phyloP scores from a whole-genome alignment of 805 yeast species.

The Hanseniaspora taiwanica region DNA sequence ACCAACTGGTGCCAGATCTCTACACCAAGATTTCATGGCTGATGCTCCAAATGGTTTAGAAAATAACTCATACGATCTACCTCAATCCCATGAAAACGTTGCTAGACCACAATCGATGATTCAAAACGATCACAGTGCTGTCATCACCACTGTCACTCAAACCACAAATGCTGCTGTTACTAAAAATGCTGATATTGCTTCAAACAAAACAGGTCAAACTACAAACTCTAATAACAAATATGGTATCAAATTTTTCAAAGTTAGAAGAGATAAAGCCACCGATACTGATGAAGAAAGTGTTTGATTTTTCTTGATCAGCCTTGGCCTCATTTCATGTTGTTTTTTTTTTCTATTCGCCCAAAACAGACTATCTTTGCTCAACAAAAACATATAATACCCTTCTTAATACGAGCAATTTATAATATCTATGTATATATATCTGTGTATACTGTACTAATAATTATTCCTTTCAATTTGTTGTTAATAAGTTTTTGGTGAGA shows the following conservation, averaged over 20 bases:
- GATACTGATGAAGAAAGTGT: conserved; percentile 30
- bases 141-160: not conserved
- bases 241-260: conserved; percentile 68
- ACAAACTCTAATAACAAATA: conserved; percentile 16
- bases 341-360: not conserved
- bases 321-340: not conserved
- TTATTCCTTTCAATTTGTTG: too few relatives aligned
- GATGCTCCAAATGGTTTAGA: not conserved
- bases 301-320: conserved; percentile 5
- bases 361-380: not conserved
- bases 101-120: not conserved
- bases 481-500: too few relatives aligned
- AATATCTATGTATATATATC: too few relatives aligned
- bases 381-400: not conserved
- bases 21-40: not conserved
- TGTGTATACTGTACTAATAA: not conserved
- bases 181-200: conserved; percentile 6
- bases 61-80: not conserved
- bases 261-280: conserved; percentile 36
- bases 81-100: not conserved
- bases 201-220: conserved; percentile 9
- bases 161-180: conserved; percentile 3
- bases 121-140: not conserved
- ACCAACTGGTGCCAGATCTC: not conserved
- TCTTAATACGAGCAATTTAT: not conserved